phyloP scores from a whole-genome alignment of 768 basidiomycete species.

The Mrakia frigida region DNA sequence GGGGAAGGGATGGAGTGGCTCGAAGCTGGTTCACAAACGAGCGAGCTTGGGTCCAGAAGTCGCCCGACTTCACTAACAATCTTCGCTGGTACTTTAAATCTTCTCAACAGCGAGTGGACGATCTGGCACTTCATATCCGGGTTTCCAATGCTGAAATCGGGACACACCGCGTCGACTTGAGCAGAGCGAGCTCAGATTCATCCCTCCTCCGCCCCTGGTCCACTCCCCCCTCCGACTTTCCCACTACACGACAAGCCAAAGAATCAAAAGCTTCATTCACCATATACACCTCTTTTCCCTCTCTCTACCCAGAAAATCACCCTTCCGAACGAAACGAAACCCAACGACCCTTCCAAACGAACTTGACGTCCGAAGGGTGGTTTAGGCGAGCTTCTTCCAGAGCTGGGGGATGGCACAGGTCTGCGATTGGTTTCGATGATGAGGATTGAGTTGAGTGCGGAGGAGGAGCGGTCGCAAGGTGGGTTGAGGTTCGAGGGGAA shows the following conservation, averaged over 20 bases:
- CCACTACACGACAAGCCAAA: neutral
- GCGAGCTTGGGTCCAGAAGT: no score
- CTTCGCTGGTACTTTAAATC: no score
- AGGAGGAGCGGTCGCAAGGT: neutral
- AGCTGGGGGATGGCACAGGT: constrained; percentile 28
- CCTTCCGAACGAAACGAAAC: neutral
- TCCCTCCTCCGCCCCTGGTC: neutral
- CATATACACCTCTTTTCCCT: neutral
- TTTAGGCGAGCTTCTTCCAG: constrained; percentile 29
- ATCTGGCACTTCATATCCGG: no score
- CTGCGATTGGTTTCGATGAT: neutral
- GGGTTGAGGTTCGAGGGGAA: neutral
- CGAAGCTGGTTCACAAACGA: no score
- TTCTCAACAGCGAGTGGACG: no score
- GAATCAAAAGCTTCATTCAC: neutral
- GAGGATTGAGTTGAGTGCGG: neutral
- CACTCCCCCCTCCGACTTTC: neutral
- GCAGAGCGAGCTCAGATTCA: no score
- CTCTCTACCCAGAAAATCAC: neutral
- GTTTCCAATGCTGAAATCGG: no score
- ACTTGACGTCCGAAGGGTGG: neutral
- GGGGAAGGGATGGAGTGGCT: no score
- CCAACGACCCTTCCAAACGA: neutral
- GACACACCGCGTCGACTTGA: no score
- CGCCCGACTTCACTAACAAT: no score